Base-by-base conservation (phyloP, 805 yeast genomes). In the Teunomyces atbi region DNA sequence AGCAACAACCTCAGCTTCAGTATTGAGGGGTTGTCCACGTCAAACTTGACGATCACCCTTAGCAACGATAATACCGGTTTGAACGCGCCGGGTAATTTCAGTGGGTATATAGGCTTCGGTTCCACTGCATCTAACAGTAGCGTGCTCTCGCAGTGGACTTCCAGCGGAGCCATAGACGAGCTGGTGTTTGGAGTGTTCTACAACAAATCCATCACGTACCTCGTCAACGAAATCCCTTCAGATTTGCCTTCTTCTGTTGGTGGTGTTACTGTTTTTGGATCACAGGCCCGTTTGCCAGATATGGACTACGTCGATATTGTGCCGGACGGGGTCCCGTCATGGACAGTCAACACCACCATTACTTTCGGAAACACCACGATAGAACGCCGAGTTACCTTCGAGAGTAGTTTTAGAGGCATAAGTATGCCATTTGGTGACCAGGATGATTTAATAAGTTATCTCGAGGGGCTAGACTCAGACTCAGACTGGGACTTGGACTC, bases 321-420 rank as follows among this genome's bases (percentile, higher is more conserved):
- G 34, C 45, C 55, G 21, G 59, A 68, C 51, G 48, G 50, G 6
- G 56, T 67, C 29, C 61, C 68, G 41, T 78, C 77, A 51, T 83
- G 89, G 89, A 64, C 79, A 41, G 62, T 82, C 12, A 59, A 58
- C 21, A 60, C 81, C 15, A 68, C 68, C 11, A 53, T 69, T 46
- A 65, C 10, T 55, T 51, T 45, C 46, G 48, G 36, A 65, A 71
- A 11, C 28, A 12, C 43, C 6, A 27, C 27, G 3, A 8, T 19
- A 6, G 11, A 63, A n/a, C 65, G 78, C 56, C 49, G 59, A 3
- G 82, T 81, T 5, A 69, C 82, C 26, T 66, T 83, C 18, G 89
- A 83, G 58, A 78, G 85, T 6, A 89, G 89, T 18, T 83, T 88
- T 2, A 82, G 88, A 0, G 76, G 83, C 3, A 61, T 83, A 19